A percentile compares a stretch with the other conserved stretches of the same genome.
Evolutionary conservation across 345 rosid genomes (phyloP).

Genomic region (Psidium guajava): DNA sequence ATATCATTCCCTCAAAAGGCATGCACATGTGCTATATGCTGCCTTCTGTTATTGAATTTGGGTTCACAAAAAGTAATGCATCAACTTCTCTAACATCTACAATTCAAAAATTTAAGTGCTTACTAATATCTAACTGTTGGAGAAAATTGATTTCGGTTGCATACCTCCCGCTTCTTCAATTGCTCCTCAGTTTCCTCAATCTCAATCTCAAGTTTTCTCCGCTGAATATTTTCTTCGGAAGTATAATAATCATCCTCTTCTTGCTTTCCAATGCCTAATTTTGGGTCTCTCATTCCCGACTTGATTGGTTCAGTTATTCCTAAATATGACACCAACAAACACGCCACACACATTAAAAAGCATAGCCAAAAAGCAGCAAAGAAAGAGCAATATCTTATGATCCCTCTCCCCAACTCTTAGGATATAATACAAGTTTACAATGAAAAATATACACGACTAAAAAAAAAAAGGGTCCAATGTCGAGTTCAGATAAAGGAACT

Average conservation of each 20-base stretch:
- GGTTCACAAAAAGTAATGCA: conserved; percentile 51
- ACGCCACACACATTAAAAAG: not conserved
- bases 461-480: not conserved
- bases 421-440: not conserved
- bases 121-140: conserved; percentile 10
- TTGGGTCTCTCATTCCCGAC: conserved; percentile 90
- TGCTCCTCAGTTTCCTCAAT: conserved; percentile 84
- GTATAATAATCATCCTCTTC: conserved; percentile 97
- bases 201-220: conserved; percentile 83
- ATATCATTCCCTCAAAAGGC: conserved; percentile 68
- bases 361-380: not conserved
- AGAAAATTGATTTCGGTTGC: conserved; percentile 4
- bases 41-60: conserved; percentile 57
- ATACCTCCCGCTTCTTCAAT: conserved; percentile 96
- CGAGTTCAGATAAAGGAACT: not conserved
- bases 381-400: not conserved
- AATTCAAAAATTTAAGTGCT: not conserved
- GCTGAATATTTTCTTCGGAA: conserved; percentile 88
- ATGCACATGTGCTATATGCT: conserved; percentile 61
- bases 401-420: not conserved
- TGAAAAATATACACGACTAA: not conserved
- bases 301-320: conserved; percentile 89
- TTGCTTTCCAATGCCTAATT: conserved; percentile 91
- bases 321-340: not conserved
- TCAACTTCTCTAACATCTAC: conserved; percentile 40